Evolutionary conservation across 345 rosid genomes (phyloP), one percentile per base, ranked within the genome.

Genomic region (Noccaea bulbosa): DNA sequence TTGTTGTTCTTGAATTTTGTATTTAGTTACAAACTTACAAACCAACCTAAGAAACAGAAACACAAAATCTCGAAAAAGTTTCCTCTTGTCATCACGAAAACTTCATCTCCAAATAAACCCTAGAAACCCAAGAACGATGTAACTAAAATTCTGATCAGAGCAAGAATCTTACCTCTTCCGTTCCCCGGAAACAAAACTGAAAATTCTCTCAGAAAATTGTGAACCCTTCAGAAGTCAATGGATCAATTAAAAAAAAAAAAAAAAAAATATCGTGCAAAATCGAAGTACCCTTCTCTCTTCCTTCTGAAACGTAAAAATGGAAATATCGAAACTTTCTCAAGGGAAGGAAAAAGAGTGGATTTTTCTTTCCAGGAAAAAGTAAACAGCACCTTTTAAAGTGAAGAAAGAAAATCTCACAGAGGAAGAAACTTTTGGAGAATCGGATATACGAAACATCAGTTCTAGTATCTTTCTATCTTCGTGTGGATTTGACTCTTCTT

Each of bases 401-500:
- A 69, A 46, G 40, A 48, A 35, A 69, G 1, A 57, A 53, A 44
- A 17, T 51, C 45, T 12, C 16, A 20, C 16, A 57, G 30, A 48
- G 8, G 27, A 46, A 17, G 12, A 37, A 58, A 57, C 15, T 46
- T 47, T 59, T 54, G 49, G 39, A 69, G n/a, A 27, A 58, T 57
- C 41, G 17, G 56, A 70, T 57, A 47, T 33, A 22, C 14, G 43
- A 33, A 33, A 35, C 16, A 27, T 1, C 30, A 57, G 15, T 39
- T 37, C 32, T 37, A 27, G 40, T 44, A 37, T 38, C 33, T 54
- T 68, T 20, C 12, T 55, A 17, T 30, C 22, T 32, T 43, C 41
- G 40, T 46, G 39, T 47, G 58, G 57, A 35, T 55, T 72, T 55
- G 70, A 46, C 70, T 52, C 11, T 2, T 16, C 14, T 34, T 16